Percentiles rank a stretch among this genome's conserved stretches.
Evolutionary conservation across 192 early-diverging fungal species (phyloP).

Genomic region (Coemansia sp.): DNA sequence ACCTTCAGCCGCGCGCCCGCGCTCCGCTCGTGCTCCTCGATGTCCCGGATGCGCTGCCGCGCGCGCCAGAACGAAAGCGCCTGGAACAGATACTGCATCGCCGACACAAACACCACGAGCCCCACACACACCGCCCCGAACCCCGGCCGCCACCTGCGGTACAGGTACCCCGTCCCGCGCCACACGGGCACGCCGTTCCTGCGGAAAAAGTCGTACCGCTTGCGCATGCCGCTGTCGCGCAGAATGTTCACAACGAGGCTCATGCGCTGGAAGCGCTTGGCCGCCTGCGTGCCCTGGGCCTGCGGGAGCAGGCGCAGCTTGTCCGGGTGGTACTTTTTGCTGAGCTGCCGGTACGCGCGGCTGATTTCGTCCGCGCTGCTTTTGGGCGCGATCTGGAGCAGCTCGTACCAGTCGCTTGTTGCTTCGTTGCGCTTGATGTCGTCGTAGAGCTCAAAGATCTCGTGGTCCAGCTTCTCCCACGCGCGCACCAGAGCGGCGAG

Average conservation of each 20-base stretch:
- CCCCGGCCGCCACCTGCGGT: conserved; percentile 70
- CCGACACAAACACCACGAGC: conserved; percentile 54
- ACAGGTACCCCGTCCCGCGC: conserved; percentile 75
- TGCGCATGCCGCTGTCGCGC: conserved; percentile 59
- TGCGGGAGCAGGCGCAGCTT: conserved; percentile 56
- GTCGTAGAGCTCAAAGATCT: conserved; percentile 82
- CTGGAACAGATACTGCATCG: conserved; percentile 65
- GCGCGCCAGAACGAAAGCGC: conserved; percentile 63
- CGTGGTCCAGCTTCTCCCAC: conserved; percentile 66
- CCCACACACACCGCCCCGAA: conserved; percentile 58
- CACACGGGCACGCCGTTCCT: conserved; percentile 79
- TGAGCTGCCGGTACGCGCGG: conserved; percentile 66
- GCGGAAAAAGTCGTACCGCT: conserved; percentile 77
- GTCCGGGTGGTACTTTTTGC: conserved; percentile 70
- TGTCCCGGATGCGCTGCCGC: conserved; percentile 51
- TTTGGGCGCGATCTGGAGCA: conserved; percentile 56
- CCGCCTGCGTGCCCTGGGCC: conserved; percentile 30
- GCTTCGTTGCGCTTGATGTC: conserved; percentile 62
- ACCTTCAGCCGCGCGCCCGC: conserved; percentile 17
- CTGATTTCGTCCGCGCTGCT: conserved; percentile 59
- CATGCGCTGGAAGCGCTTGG: conserved; percentile 64
- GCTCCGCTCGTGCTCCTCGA: conserved; percentile 23
- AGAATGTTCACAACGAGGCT: conserved; percentile 66
- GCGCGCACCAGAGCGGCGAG: conserved; percentile 8
- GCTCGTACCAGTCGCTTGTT: conserved; percentile 64